These are phyloP conservation scores for Mortierella sp. DNA, from an alignment of 371 early-diverging fungal genomes.

Conservation along the genomic window DNA sequence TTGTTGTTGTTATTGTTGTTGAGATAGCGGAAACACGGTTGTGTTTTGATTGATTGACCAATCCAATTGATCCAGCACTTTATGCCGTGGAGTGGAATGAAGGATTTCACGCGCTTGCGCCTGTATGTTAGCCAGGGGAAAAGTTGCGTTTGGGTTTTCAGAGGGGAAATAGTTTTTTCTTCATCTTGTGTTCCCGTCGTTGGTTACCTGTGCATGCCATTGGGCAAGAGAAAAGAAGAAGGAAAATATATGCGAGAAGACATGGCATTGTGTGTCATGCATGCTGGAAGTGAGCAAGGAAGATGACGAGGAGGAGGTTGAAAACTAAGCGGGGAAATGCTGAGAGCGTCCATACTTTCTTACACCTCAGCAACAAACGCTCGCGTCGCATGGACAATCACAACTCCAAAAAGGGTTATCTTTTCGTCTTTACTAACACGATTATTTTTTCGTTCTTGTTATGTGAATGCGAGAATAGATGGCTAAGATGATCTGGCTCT, in stretches of 20 bases:
- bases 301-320: not conserved
- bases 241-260: not conserved
- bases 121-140: not conserved
- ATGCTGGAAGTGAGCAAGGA: not conserved
- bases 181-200: slow-evolving; percentile 1
- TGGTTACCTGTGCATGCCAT: not conserved
- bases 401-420: not conserved
- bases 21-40: slow-evolving; percentile 6
- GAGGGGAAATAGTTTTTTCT: not conserved
- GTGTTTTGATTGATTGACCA: not conserved
- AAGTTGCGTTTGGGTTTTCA: not conserved
- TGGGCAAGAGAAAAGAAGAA: not conserved
- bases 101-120: slow-evolving; percentile 2
- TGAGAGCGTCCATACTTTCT: not conserved
- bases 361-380: not conserved
- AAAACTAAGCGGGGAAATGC: not conserved
- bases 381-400: not conserved
- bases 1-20: not conserved
- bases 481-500: slow-evolving; percentile 69
- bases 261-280: not conserved
- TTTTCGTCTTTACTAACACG: not conserved
- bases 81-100: not conserved
- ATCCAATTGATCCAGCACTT: slow-evolving; percentile 20
- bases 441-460: not conserved
- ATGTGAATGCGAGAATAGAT: slow-evolving; percentile 43